Percentiles rank a stretch among this genome's conserved stretches.
Conservation (phyloP, 2,329 filamentous ascomycete genomes). For the Pezicula carpinea region DNA sequence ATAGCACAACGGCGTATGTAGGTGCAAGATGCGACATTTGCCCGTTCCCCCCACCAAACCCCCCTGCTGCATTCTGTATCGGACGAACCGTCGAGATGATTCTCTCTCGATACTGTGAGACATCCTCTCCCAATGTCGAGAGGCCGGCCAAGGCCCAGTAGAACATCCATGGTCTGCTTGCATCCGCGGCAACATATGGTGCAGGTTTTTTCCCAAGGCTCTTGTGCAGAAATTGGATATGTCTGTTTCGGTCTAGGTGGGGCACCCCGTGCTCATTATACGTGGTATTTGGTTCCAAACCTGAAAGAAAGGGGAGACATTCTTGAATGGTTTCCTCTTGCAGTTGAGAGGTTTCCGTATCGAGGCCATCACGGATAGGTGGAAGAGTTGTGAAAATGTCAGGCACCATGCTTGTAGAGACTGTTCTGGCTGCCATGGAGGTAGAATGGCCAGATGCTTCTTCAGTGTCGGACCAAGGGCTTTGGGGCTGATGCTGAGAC, state of each 20-base stretch:
- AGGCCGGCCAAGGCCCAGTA: constrained; percentile 87
- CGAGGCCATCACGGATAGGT: constrained; percentile 59
- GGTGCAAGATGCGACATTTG: constrained; percentile 85
- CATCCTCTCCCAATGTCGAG: constrained; percentile 70
- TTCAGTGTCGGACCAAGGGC: constrained; percentile 14
- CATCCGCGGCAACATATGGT: constrained; percentile 71
- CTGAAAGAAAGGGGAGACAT: constrained; percentile 63
- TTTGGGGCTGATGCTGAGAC: constrained; percentile 9
- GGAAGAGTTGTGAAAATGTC: constrained; percentile 54
- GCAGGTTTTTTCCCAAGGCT: constrained; percentile 59
- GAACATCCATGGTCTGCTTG: constrained; percentile 86
- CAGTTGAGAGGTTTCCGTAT: constrained; percentile 61
- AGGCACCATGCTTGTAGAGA: constrained; percentile 36
- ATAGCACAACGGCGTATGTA: constrained; percentile 79
- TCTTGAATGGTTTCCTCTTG: constrained; percentile 66
- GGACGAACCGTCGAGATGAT: constrained; percentile 71
- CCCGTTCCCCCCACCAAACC: constrained; percentile 91
- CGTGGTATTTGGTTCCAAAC: constrained; percentile 39
- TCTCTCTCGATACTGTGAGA: constrained; percentile 58
- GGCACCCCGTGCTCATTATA: constrained; percentile 73
- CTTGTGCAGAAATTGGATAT: constrained; percentile 58
- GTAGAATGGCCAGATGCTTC: constrained; percentile 4
- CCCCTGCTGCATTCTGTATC: constrained; percentile 78
- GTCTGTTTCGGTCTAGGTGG: constrained; percentile 59
- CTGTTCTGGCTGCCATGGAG: constrained; percentile 16